Conservation (phyloP, 2,329 filamentous ascomycete species). For the Tetracladium maxilliforme region DNA sequence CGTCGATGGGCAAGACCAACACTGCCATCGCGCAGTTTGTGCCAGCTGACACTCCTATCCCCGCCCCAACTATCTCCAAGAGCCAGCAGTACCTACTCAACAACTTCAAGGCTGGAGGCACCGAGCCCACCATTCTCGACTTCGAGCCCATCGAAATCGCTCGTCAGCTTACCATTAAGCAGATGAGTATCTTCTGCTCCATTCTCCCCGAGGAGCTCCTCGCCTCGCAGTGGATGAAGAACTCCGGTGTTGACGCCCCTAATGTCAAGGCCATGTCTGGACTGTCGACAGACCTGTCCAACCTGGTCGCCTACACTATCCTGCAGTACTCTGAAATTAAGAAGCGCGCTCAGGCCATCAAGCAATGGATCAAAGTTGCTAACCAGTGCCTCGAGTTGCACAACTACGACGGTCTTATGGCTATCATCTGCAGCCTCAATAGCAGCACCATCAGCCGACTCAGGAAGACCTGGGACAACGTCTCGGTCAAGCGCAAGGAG, state of each 20-base stretch:
- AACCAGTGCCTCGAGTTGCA: conserved; percentile 74
- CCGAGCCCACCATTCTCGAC: conserved; percentile 62
- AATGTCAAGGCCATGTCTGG: conserved; percentile 93
- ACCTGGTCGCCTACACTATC: conserved; percentile 86
- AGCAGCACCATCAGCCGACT: conserved; percentile 81
- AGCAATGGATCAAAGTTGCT: conserved; percentile 96
- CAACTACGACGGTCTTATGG: conserved; percentile 96
- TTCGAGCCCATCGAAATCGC: conserved; percentile 87
- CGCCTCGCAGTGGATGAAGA: conserved; percentile 88
- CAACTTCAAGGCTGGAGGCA: conserved; percentile 60
- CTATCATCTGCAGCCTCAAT: conserved; percentile 88
- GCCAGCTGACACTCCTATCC: conserved; percentile 56
- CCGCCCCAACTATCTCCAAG: conserved; percentile 55
- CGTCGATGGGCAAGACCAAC: conserved; percentile 78
- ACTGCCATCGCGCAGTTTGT: conserved; percentile 59
- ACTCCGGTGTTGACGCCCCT: conserved; percentile 59
- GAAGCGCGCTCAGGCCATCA: conserved; percentile 79
- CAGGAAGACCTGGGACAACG: conserved; percentile 79
- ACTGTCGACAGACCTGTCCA: conserved; percentile 81
- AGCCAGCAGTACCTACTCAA: conserved; percentile 60
- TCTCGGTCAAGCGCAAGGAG: conserved; percentile 72
- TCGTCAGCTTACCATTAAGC: conserved; percentile 81
- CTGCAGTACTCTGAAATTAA: conserved; percentile 80
- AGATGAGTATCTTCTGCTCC: conserved; percentile 80
- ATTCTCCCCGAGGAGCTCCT: conserved; percentile 88